These are phyloP conservation scores for Dryadomyces quercus-mongolicae DNA, from an alignment of 2,329 filamentous ascomycete genomes.

Conservation along the genomic window DNA sequence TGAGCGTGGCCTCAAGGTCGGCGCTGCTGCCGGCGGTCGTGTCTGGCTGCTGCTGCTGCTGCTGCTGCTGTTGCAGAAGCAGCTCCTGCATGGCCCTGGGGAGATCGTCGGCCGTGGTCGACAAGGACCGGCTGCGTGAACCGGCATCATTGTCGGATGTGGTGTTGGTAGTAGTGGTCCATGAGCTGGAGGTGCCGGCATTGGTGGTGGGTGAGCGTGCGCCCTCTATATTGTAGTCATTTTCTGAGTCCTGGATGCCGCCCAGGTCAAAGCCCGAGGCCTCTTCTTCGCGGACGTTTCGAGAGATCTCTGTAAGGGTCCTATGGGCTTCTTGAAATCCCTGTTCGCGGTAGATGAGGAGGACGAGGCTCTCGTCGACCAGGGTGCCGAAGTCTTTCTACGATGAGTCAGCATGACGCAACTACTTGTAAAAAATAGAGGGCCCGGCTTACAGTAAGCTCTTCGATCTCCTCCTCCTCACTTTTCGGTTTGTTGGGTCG, in stretches of 20 bases:
- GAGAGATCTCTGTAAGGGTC: conserved; percentile 54
- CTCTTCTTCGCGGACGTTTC: conserved; percentile 54
- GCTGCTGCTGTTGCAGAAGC: no score
- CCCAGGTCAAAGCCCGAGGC: conserved; percentile 68
- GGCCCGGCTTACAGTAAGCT: background rate
- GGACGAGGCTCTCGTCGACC: conserved; percentile 66
- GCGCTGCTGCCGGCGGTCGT: conserved; percentile 25
- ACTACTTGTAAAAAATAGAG: background rate
- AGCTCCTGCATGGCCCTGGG: background rate
- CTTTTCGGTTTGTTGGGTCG: background rate
- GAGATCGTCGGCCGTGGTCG: background rate
- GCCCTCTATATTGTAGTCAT: background rate
- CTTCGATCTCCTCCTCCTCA: background rate
- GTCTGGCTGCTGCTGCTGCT: no score
- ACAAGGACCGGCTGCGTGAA: background rate
- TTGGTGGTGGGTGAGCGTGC: background rate
- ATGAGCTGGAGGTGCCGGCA: conserved; percentile 4
- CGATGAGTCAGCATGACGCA: background rate
- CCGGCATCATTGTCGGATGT: conserved; percentile 1
- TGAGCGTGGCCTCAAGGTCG: conserved; percentile 37
- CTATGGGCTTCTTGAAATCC: conserved; percentile 41
- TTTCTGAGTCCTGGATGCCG: conserved; percentile 31
- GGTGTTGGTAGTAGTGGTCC: background rate
- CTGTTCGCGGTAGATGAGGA: conserved; percentile 65
- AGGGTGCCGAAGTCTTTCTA: conserved; percentile 62